phyloP scores from a whole-genome alignment of 192 early-diverging fungal genomes.

The Nowakowskiella sp. region DNA sequence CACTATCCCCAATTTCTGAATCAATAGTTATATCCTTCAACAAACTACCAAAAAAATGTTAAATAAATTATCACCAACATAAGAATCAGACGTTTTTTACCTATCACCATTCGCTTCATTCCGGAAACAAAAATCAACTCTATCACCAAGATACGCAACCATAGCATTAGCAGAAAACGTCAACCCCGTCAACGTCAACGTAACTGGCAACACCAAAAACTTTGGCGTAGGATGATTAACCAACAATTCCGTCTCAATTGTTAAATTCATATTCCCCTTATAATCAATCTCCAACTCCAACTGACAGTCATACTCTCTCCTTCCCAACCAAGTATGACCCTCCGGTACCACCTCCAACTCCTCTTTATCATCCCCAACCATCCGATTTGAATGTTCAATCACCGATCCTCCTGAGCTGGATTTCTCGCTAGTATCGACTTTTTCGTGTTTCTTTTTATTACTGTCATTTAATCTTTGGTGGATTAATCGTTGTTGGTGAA shows the following conservation, averaged over 20 bases:
- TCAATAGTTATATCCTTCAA: slow-evolving; percentile 52
- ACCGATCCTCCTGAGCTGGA: background rate
- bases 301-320: slow-evolving; percentile 39
- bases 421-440: slow-evolving; percentile 8
- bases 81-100: background rate
- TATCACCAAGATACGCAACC: slow-evolving; percentile 50
- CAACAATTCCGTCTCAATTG: slow-evolving; percentile 45
- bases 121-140: slow-evolving; percentile 53
- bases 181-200: slow-evolving; percentile 47
- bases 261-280: slow-evolving; percentile 43
- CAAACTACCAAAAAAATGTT: slow-evolving; percentile 21
- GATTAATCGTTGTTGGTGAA: background rate
- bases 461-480: background rate
- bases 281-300: slow-evolving; percentile 44
- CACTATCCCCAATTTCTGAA: slow-evolving; percentile 48
- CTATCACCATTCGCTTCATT: slow-evolving; percentile 28
- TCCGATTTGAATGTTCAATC: slow-evolving; percentile 11
- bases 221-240: slow-evolving; percentile 55
- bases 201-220: slow-evolving; percentile 49
- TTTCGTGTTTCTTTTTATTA: background rate
- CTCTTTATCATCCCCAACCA: slow-evolving; percentile 22
- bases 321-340: background rate
- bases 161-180: slow-evolving; percentile 43
- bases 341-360: slow-evolving; percentile 8
- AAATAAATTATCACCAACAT: slow-evolving; percentile 2